Conservation (phyloP, 2,329 filamentous ascomycete species). For the Periconia sp. region DNA sequence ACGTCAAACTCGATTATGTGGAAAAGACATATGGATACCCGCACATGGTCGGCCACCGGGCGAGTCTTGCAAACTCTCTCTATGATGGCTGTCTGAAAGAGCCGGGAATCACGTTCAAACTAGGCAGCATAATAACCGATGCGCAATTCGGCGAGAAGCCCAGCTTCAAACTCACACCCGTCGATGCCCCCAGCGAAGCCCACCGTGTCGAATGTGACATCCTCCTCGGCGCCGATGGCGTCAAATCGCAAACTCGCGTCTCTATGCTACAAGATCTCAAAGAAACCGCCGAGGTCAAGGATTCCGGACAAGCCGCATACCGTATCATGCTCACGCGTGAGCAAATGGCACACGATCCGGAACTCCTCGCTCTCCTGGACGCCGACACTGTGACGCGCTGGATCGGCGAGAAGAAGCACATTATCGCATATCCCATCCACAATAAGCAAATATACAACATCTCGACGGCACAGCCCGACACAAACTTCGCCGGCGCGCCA, state of each 20-base stretch:
- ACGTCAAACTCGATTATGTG: slow-evolving; percentile 70
- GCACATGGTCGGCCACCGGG: slow-evolving; percentile 78
- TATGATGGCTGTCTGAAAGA: slow-evolving; percentile 71
- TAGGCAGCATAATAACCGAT: slow-evolving; percentile 59
- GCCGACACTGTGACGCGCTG: slow-evolving; percentile 69
- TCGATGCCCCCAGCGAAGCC: slow-evolving; percentile 53
- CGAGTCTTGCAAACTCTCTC: slow-evolving; percentile 68
- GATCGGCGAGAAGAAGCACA: slow-evolving; percentile 75
- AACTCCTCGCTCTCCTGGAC: slow-evolving; percentile 68
- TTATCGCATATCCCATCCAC: slow-evolving; percentile 75
- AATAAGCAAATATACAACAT: slow-evolving; percentile 69
- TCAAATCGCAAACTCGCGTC: slow-evolving; percentile 50
- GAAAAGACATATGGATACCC: slow-evolving; percentile 69
- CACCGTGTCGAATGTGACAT: slow-evolving; percentile 55
- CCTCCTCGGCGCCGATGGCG: slow-evolving; percentile 51
- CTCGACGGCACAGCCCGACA: slow-evolving; percentile 63
- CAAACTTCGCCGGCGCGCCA: slow-evolving; percentile 58
- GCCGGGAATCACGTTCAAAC: slow-evolving; percentile 66
- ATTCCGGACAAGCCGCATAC: slow-evolving; percentile 77
- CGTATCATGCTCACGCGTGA: slow-evolving; percentile 73
- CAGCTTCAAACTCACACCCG: slow-evolving; percentile 60
- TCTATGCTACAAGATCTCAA: slow-evolving; percentile 59
- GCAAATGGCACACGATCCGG: slow-evolving; percentile 67
- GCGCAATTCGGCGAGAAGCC: slow-evolving; percentile 61
- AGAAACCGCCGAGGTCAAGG: slow-evolving; percentile 59